phyloP scores from a whole-genome alignment of 2,329 filamentous ascomycete genomes.

The Fusarium sp. region DNA sequence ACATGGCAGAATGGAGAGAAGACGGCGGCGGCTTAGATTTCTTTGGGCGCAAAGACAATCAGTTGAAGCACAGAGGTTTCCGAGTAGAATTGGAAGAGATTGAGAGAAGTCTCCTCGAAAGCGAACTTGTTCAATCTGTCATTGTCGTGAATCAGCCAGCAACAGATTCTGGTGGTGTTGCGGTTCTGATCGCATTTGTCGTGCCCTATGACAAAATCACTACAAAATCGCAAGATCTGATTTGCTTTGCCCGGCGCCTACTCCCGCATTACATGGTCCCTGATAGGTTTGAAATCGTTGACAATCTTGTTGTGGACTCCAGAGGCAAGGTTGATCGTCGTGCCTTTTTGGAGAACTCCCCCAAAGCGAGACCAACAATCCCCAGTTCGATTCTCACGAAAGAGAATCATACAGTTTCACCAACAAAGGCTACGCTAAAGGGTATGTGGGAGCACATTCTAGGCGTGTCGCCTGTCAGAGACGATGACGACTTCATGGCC shows the following conservation, averaged over 20 bases:
- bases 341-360: neutral
- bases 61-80: neutral
- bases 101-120: neutral
- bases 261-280: conserved; percentile 3
- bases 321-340: neutral
- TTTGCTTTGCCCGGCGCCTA: neutral
- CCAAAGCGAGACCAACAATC: accelerated
- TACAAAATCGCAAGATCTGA: neutral
- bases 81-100: conserved; percentile 5
- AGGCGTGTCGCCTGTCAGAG: neutral
- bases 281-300: neutral
- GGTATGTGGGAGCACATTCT: neutral
- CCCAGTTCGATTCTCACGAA: neutral
- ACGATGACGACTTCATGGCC: neutral
- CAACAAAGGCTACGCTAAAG: neutral
- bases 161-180: neutral
- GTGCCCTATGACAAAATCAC: neutral
- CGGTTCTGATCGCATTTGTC: neutral
- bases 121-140: neutral
- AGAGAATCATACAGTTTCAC: neutral
- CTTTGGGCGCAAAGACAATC: neutral
- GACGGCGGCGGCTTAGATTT: neutral
- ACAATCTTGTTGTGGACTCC: neutral
- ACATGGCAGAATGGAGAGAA: conserved; percentile 4
- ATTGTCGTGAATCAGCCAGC: neutral